Percentiles rank a stretch among this genome's conserved stretches.
These are phyloP conservation scores for Hypoxylon sp. DNA, from an alignment of 2,329 filamentous ascomycete genomes.

Conservation along the genomic window DNA sequence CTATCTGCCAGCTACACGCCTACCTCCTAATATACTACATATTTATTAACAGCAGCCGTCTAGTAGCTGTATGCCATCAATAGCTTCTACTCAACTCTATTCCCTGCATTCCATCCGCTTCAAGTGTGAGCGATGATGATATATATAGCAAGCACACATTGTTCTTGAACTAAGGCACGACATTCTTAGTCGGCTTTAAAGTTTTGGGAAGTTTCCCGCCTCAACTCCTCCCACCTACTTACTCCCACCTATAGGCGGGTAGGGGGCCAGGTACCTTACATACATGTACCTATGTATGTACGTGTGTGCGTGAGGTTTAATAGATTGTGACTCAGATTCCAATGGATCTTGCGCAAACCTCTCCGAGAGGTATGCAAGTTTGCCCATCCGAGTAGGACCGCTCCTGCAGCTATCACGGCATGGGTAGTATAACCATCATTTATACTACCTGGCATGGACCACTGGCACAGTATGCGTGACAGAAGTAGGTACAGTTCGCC, in stretches of 20 bases:
- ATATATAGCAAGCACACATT: not conserved
- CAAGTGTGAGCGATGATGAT: not conserved
- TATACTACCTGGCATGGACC: conserved; percentile 13
- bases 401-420: not conserved
- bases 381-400: conserved; percentile 3
- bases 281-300: conserved; percentile 8
- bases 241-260: conserved; percentile 10
- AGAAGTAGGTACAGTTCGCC: conserved; percentile 14
- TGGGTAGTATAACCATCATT: conserved; percentile 6
- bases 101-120: not conserved
- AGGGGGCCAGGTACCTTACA: conserved; percentile 30
- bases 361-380: conserved; percentile 7
- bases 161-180: conserved; percentile 5
- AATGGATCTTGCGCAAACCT: conserved; percentile 14
- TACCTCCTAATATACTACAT: not conserved
- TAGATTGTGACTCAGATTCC: conserved; percentile 15
- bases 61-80: not conserved
- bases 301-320: conserved; percentile 22
- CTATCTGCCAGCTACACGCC: not conserved
- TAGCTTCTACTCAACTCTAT: no score
- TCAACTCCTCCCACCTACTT: not conserved
- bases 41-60: not conserved
- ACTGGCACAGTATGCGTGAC: conserved; percentile 17
- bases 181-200: conserved; percentile 10
- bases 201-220: conserved; percentile 17